Percentiles rank a stretch among this genome's conserved stretches.
Conservation (phyloP, 2,329 filamentous ascomycete genomes). For the Aspergillus proliferans region DNA sequence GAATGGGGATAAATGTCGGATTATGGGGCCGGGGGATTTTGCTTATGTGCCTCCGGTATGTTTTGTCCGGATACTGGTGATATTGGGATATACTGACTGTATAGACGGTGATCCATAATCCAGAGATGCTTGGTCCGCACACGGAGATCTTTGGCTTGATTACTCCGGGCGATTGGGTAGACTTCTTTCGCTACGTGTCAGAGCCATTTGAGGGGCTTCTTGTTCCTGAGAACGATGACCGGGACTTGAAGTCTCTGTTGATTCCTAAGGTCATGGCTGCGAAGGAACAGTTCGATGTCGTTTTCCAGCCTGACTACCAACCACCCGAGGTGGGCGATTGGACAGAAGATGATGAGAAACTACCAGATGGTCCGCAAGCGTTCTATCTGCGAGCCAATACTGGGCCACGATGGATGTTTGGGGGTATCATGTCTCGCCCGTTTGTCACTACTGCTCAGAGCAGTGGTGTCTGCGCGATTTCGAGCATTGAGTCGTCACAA, state of each 20-base stretch:
- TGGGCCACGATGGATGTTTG: constrained; percentile 26
- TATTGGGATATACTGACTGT: not conserved
- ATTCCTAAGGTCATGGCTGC: constrained; percentile 53
- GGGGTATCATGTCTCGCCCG: constrained; percentile 34
- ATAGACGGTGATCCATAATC: constrained; percentile 50
- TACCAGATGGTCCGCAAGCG: constrained; percentile 24
- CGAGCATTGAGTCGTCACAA: constrained; percentile 43
- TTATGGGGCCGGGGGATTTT: constrained; percentile 52
- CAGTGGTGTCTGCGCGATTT: constrained; percentile 48
- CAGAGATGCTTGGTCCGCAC: constrained; percentile 49
- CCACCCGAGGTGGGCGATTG: constrained; percentile 35
- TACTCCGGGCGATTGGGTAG: constrained; percentile 54
- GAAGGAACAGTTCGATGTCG: constrained; percentile 51
- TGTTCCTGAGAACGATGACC: constrained; percentile 48
- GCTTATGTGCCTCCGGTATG: constrained; percentile 52
- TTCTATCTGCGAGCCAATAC: constrained; percentile 51
- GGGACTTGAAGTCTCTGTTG: constrained; percentile 45
- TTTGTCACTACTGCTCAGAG: constrained; percentile 46
- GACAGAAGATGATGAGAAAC: constrained; percentile 17
- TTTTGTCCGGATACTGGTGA: not conserved
- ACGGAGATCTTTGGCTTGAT: constrained; percentile 52
- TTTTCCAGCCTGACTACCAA: constrained; percentile 46
- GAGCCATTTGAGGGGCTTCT: constrained; percentile 48
- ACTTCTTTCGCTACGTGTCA: constrained; percentile 55
- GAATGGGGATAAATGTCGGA: constrained; percentile 52